Evolutionary conservation across 129 eudicot species (phyloP).

Genomic region (Calendula officinalis): DNA sequence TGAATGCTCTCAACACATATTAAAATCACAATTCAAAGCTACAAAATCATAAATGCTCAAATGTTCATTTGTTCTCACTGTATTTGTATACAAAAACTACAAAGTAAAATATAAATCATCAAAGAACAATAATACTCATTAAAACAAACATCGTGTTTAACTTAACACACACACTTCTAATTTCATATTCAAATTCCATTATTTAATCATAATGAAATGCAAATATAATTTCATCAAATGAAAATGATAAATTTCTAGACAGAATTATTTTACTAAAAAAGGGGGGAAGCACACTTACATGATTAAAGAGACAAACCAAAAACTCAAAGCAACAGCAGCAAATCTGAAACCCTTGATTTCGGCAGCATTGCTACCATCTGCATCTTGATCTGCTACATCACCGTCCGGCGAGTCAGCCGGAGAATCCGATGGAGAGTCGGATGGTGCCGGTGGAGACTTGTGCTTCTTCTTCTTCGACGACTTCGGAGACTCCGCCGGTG

Average conservation of each 20-base stretch:
- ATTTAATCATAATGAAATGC: slow-evolving; percentile 34
- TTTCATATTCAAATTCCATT: slow-evolving; percentile 33
- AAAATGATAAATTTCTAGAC: slow-evolving; percentile 18
- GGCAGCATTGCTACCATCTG: slow-evolving; percentile 39
- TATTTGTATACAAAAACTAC: slow-evolving; percentile 8
- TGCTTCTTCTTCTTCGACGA: slow-evolving; percentile 51
- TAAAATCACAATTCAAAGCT: neutral
- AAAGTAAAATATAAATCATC: neutral
- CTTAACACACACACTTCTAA: slow-evolving; percentile 16
- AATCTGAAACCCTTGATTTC: slow-evolving; percentile 42
- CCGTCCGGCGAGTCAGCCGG: slow-evolving; percentile 74
- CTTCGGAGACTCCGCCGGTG: slow-evolving; percentile 47
- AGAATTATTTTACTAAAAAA: slow-evolving; percentile 22
- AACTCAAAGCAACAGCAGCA: slow-evolving; percentile 32
- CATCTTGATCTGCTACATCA: slow-evolving; percentile 46
- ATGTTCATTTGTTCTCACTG: slow-evolving; percentile 7
- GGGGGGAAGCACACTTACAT: slow-evolving; percentile 25
- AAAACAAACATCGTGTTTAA: slow-evolving; percentile 27
- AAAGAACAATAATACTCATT: slow-evolving; percentile 5
- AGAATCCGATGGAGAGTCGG: slow-evolving; percentile 55
- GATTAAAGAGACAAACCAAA: slow-evolving; percentile 40
- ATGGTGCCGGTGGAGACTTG: slow-evolving; percentile 39
- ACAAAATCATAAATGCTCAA: slow-evolving; percentile 17
- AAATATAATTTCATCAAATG: slow-evolving; percentile 25
- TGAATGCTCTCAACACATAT: neutral